Conservation (phyloP, 441 rosid genomes). For the Populus hybrid region DNA sequence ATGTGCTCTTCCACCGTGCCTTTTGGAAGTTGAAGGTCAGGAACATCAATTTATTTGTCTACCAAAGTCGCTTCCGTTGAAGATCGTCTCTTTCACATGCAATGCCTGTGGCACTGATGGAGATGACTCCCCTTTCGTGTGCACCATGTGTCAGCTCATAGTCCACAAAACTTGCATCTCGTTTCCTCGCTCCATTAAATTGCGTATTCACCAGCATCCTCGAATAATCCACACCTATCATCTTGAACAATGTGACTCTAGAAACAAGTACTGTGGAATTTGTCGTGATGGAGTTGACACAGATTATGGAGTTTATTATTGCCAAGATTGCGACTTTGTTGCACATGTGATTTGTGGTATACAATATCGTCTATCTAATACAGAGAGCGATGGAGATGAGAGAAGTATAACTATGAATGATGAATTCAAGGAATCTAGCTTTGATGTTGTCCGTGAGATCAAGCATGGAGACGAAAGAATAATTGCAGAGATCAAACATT, state of each 20-base stretch:
- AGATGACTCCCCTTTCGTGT: not conserved
- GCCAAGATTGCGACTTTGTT: not conserved
- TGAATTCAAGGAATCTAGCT: not conserved
- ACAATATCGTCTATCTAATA: not conserved
- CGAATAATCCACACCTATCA: not conserved
- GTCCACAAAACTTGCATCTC: not conserved
- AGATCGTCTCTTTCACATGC: not conserved
- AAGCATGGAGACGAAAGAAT: not conserved
- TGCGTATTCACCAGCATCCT: not conserved
- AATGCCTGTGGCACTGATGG: slow-evolving; percentile 11
- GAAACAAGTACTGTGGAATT: not conserved
- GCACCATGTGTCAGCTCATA: not conserved
- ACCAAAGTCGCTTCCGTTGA: not conserved
- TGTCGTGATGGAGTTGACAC: not conserved
- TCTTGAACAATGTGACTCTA: not conserved
- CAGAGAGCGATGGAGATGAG: not conserved
- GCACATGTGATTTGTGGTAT: not conserved
- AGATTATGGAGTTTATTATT: slow-evolving; percentile 1
- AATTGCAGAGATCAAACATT: not conserved
- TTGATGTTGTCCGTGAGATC: not conserved
- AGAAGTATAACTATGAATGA: not conserved
- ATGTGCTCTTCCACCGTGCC: too few relatives aligned
- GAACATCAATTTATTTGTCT: too few relatives aligned
- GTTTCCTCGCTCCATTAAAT: not conserved
- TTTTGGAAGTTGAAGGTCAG: too few relatives aligned